Evolutionary conservation across 768 basidiomycete species (phyloP).

Genomic region (Candolleomyces aberdarensis): DNA sequence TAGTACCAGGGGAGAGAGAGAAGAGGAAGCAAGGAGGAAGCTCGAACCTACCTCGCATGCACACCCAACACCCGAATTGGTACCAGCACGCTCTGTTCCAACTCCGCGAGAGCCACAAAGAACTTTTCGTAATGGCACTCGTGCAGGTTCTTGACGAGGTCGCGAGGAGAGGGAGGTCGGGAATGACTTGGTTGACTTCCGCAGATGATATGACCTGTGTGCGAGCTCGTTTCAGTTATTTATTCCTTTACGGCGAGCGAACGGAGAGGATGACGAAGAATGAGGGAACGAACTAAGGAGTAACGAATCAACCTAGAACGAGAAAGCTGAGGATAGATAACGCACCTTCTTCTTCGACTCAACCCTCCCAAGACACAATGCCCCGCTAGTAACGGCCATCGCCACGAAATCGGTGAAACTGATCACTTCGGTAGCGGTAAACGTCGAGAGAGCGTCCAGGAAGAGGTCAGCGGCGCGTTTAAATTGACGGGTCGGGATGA

Average conservation of each 20-base stretch:
- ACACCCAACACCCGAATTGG: too few relatives aligned
- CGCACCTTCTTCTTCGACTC: constrained; percentile 89
- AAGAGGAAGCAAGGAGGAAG: too few relatives aligned
- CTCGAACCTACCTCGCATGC: too few relatives aligned
- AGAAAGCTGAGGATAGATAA: neutral
- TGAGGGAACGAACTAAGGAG: neutral
- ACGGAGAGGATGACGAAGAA: neutral
- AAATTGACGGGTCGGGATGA: constrained; percentile 84
- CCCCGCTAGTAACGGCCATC: constrained; percentile 74
- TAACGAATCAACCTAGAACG: too few relatives aligned
- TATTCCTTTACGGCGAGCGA: too few relatives aligned
- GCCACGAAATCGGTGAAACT: constrained; percentile 89
- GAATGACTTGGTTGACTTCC: constrained; percentile 83
- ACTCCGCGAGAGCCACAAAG: constrained; percentile 80
- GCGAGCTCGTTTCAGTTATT: too few relatives aligned
- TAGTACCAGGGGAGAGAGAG: too few relatives aligned
- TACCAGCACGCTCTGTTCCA: neutral
- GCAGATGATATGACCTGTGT: constrained; percentile 76
- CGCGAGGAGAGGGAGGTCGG: constrained; percentile 78
- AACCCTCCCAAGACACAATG: constrained; percentile 71
- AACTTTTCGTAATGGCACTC: constrained; percentile 95
- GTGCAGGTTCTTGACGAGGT: constrained; percentile 83
- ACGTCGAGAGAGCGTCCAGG: constrained; percentile 86
- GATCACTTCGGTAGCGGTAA: constrained; percentile 85
- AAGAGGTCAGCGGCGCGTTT: constrained; percentile 81